These are phyloP conservation scores for Fusarium sterilihyphosum DNA, from an alignment of 2,329 filamentous ascomycete genomes.

Conservation along the genomic window DNA sequence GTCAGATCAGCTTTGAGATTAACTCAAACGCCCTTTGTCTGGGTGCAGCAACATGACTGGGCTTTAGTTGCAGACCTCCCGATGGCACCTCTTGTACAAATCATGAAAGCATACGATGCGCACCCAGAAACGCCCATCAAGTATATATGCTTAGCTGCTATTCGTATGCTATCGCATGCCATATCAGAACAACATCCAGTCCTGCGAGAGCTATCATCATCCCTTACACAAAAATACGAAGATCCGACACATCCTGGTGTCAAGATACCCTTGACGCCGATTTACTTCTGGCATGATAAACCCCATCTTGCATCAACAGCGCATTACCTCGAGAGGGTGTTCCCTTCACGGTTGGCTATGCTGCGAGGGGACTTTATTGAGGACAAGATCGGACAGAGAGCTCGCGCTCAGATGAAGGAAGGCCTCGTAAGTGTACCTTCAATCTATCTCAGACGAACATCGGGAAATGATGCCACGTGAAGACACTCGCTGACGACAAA, in stretches of 20 bases:
- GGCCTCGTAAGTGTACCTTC: constrained; percentile 43
- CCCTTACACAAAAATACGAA: constrained; percentile 55
- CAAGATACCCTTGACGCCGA: constrained; percentile 59
- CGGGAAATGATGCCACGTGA: fast-evolving
- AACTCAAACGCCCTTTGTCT: constrained; percentile 61
- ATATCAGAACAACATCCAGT: constrained; percentile 51
- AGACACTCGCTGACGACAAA: not conserved
- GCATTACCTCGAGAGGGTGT: constrained; percentile 62
- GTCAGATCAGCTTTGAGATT: constrained; percentile 62
- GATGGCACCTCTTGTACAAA: constrained; percentile 53
- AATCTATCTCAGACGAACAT: fast-evolving
- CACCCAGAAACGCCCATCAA: constrained; percentile 52
- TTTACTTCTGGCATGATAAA: constrained; percentile 70
- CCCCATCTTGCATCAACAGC: constrained; percentile 60
- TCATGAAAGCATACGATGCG: constrained; percentile 54
- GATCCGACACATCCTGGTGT: not conserved
- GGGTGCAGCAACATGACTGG: constrained; percentile 69
- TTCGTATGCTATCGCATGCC: constrained; percentile 63
- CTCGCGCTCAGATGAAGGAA: constrained; percentile 66
- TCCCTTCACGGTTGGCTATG: constrained; percentile 60
- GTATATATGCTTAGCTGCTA: constrained; percentile 63
- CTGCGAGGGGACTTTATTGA: constrained; percentile 65
- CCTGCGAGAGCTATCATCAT: constrained; percentile 53
- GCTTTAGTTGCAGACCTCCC: constrained; percentile 58
- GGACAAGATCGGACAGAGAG: constrained; percentile 64